Base-by-base conservation (phyloP, 2,329 filamentous ascomycete genomes). In the Fusarium nelsonii region DNA sequence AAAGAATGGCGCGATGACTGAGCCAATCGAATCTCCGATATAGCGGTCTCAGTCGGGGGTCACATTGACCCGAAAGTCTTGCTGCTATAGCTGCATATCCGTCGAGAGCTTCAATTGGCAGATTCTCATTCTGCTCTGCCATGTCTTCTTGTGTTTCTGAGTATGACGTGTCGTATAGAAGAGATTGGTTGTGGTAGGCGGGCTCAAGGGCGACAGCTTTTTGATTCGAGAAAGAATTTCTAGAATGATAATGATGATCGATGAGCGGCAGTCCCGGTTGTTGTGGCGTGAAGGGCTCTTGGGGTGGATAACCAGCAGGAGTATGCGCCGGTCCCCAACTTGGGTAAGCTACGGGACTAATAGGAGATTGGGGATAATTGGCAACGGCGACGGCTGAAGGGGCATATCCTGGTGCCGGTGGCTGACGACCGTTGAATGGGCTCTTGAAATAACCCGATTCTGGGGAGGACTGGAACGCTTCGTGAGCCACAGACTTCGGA, bases 11-110 rank as follows among this genome's bases (percentile, higher is more conserved):
- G 4, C 94, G 90, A 76, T 97, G 93, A 73, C 96, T 94, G 18
- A 97, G 81, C 12, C 88, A 85, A 76, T 92, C 90, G 74, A 97
- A 97, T 58, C 90, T 90, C 43, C 94, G 88, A 77, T 97, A 97
- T 61, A 97, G 86, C 1, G 93, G 92, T 45, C 76, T 79, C 33
- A 84, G 73, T 0, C 68, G 65, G 14, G 74, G 73, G 2, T 75
- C 67, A 15, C 73, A 46, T n/a, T 67, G 69, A 2, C 69, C 74
- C 49, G 69, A 74, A 6, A 92, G 76, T 49, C 83, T 84, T 3
- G 85, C 82, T 2, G 90, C 88, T 11, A 92, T 77, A 4, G 88
- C 81, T 68, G 91, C 87, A 71, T 92, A 92, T 0, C 90, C 90
- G 4, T 84, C 84, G 6, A 37, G 85, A n/a, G 62, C 48, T n/a